Conservation (phyloP, 352 stramenopile species). For the Pythium coloratum region DNA sequence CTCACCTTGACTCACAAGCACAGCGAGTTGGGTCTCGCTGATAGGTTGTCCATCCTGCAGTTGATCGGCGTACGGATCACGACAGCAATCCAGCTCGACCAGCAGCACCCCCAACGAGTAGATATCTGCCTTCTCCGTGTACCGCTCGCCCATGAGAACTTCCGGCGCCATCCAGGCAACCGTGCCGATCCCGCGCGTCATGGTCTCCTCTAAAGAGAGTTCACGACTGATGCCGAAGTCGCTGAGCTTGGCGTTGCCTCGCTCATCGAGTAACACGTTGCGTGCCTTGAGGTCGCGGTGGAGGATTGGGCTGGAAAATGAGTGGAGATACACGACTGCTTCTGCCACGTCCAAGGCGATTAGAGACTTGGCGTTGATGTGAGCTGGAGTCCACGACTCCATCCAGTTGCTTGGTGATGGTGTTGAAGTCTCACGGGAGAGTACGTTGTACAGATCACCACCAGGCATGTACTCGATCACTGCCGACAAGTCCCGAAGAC, state of each 20-base stretch:
- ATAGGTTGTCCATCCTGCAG: conserved; percentile 1
- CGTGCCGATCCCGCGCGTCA: conserved; percentile 33
- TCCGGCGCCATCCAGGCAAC: conserved; percentile 34
- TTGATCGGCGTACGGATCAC: conserved; percentile 13
- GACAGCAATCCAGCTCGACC: conserved; percentile 22
- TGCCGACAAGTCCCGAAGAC: conserved; percentile 26
- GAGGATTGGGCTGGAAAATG: conserved; percentile 15
- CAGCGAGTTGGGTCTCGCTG: background rate
- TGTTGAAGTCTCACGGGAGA: background rate
- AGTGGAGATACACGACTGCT: conserved; percentile 27
- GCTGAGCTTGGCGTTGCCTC: conserved; percentile 24
- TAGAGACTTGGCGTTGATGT: conserved; percentile 4
- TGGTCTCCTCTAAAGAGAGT: conserved; percentile 17
- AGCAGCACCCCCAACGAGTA: conserved; percentile 37
- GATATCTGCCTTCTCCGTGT: conserved; percentile 37
- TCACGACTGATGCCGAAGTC: conserved; percentile 29
- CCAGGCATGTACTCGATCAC: conserved; percentile 28
- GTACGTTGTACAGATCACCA: conserved; percentile 23
- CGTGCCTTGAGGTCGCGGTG: conserved; percentile 24
- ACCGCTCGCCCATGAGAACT: conserved; percentile 31
- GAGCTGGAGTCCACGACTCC: background rate
- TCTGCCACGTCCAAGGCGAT: conserved; percentile 21
- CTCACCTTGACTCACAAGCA: conserved; percentile 20
- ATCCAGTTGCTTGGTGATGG: background rate
- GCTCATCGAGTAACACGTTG: conserved; percentile 18